Base-by-base conservation (phyloP, 2,329 filamentous ascomycete species). In the Colletotrichum theobromicola region DNA sequence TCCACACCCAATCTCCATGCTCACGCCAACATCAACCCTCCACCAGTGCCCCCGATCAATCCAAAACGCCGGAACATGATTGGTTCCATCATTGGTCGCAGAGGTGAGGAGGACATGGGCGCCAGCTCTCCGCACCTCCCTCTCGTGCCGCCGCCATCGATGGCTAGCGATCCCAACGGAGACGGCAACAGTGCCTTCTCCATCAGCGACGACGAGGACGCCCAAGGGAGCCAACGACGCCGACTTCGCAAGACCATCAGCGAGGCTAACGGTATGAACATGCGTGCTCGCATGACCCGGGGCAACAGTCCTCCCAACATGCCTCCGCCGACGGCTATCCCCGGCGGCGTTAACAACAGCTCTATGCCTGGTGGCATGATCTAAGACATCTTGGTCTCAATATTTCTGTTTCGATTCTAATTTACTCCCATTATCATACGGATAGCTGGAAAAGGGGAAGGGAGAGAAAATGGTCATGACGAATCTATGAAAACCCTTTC, bases 11-110 rank as follows among this genome's bases (percentile, higher is more conserved):
- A 85, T 72, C 76, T 85, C 55, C 84, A 84, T 61, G 79, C 80
- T 7, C 42, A 66, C 12, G 28, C 34, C 34, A 62, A 78, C 13
- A 77, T 79, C 21, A 72, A 79, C 30, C 85, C 83, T 3, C 90
- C 90, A 4, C 90, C 90, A 3, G 73, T 92, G 42, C 90, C 90
- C 4, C 90, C 90, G 2, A 89, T 92, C 79, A 92, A 92, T 78
- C 90, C 90, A 32, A 86, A 89, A 63, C 87, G 90, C 12, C 86
- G 88, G 67, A 86, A 85, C 12, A 80, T 85, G 2, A 79, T 85
- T n/a, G 83, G 82, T 28, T 81, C 82, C 5, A 75, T 86, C 24
- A 77, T 81, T 50, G 82, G 83, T 21, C 82, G 82, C 21, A 80
- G 80, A 15, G 82, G 82, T 7, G 84, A 86, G 13, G 82, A 83